Conservation (phyloP, 2,329 filamentous ascomycete genomes). For the Mollisiaceae sp. region DNA sequence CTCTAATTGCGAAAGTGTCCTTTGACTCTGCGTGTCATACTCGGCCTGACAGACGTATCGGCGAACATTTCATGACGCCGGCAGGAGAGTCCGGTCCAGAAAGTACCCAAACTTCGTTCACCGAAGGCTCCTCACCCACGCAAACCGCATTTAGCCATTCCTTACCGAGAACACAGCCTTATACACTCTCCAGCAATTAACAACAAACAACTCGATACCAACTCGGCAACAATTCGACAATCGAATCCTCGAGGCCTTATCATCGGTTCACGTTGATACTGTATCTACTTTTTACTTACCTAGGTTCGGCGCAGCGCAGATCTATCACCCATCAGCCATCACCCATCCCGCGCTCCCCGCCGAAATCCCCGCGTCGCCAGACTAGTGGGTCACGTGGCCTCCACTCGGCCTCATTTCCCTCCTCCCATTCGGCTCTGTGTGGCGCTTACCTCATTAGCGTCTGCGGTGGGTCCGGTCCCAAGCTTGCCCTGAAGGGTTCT, state of each 20-base stretch:
- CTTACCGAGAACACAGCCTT: neutral
- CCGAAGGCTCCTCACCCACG: neutral
- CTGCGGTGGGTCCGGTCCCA: neutral
- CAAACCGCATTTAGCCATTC: neutral
- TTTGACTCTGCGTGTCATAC: neutral
- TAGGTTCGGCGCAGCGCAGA: neutral
- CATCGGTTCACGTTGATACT: neutral
- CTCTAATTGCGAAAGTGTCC: neutral
- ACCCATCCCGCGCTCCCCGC: neutral
- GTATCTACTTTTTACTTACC: too few species aligned
- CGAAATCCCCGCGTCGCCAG: neutral
- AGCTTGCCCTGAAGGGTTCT: slow-evolving; percentile 20
- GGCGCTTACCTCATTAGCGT: slow-evolving; percentile 21
- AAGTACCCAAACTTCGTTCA: neutral
- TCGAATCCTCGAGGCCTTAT: neutral
- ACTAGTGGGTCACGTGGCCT: neutral
- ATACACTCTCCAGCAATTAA: neutral
- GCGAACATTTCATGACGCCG: slow-evolving; percentile 7
- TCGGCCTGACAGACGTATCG: neutral
- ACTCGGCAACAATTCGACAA: neutral
- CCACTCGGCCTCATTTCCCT: neutral
- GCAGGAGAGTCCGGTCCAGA: neutral
- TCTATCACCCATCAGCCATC: too few species aligned
- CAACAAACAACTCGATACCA: neutral
- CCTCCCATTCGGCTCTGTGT: neutral